These are phyloP conservation scores for Phytophthora tubulina DNA, from an alignment of 352 stramenopile genomes.

Conservation along the genomic window DNA sequence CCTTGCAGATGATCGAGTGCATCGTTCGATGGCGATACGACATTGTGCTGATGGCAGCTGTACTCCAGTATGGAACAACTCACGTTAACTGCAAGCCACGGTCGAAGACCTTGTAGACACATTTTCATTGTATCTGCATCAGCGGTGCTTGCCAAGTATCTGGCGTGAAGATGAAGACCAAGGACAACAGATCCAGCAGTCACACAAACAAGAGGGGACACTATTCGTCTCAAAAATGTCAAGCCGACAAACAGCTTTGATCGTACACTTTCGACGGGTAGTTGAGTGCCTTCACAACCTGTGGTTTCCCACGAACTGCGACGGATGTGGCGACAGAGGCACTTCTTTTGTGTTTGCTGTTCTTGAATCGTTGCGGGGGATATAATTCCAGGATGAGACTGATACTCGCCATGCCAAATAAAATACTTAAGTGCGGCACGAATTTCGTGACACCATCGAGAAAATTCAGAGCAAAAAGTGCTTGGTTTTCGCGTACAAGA, in stretches of 20 bases:
- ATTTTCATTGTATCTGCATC: slow-evolving; percentile 21
- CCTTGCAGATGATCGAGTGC: slow-evolving; percentile 38
- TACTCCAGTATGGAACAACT: slow-evolving; percentile 51
- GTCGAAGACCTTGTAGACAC: slow-evolving; percentile 44
- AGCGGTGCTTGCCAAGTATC: slow-evolving; percentile 1
- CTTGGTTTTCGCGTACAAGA: slow-evolving; percentile 56
- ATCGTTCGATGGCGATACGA: slow-evolving; percentile 13
- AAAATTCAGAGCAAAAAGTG: slow-evolving; percentile 43
- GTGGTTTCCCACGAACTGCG: not conserved
- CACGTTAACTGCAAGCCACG: slow-evolving; percentile 55
- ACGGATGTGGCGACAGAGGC: slow-evolving; percentile 1
- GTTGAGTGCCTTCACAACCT: not conserved
- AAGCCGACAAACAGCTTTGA: slow-evolving; percentile 1
- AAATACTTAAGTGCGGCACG: slow-evolving; percentile 52
- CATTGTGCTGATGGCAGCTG: slow-evolving; percentile 39
- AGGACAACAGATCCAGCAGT: slow-evolving; percentile 19
- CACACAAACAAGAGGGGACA: slow-evolving; percentile 31
- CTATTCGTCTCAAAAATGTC: slow-evolving; percentile 11
- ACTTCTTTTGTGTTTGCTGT: not conserved
- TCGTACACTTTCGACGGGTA: not conserved
- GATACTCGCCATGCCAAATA: slow-evolving; percentile 43
- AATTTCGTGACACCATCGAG: slow-evolving; percentile 45
- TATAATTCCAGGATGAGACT: slow-evolving; percentile 40
- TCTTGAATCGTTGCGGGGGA: slow-evolving; percentile 10
- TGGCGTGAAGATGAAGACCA: slow-evolving; percentile 26